Percentiles rank a stretch among this genome's conserved stretches.
phyloP scores from a whole-genome alignment of 768 basidiomycete species.

The Lanmaoa rubissima region DNA sequence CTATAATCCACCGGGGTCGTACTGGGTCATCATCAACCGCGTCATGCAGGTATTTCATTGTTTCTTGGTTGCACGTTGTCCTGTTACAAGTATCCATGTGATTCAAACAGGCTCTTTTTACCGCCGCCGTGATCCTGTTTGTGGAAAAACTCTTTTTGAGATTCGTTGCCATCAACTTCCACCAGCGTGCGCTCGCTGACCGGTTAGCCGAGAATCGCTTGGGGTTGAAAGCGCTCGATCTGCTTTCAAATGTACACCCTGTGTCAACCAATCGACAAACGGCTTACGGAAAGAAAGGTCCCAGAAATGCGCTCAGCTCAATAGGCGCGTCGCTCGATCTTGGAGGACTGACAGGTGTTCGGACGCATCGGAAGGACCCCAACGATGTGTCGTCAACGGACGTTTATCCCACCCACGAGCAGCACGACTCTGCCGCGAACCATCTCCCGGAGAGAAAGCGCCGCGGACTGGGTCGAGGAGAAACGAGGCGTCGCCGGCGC shows the following conservation, averaged over 20 bases:
- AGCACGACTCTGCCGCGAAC: constrained; percentile 9
- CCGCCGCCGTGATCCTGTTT: constrained; percentile 42
- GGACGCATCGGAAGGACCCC: constrained; percentile 17
- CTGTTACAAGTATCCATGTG: constrained; percentile 4
- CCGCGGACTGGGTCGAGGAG: constrained; percentile 23
- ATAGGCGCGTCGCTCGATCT: constrained; percentile 39
- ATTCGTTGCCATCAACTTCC: constrained; percentile 79
- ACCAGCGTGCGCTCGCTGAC: constrained; percentile 72
- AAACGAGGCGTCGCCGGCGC: constrained; percentile 41
- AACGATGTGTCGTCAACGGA: neutral
- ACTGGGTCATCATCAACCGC: constrained; percentile 69
- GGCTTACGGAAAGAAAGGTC: constrained; percentile 45
- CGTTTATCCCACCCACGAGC: constrained; percentile 8
- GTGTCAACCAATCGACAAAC: constrained; percentile 34
- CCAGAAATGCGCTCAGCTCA: constrained; percentile 39
- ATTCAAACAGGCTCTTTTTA: constrained; percentile 42
- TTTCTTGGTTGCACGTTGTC: neutral
- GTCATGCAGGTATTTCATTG: constrained; percentile 57
- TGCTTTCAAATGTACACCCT: constrained; percentile 64
- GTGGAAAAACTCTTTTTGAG: constrained; percentile 64
- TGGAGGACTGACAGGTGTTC: constrained; percentile 14
- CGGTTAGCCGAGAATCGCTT: constrained; percentile 68
- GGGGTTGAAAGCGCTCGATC: constrained; percentile 68
- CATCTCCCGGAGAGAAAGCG: constrained; percentile 15
- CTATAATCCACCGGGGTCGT: constrained; percentile 58